Percentiles rank a stretch among this genome's conserved stretches.
These are phyloP conservation scores for Solanum chmielewskii DNA, from an alignment of 257 asterid species.

Conservation along the genomic window DNA sequence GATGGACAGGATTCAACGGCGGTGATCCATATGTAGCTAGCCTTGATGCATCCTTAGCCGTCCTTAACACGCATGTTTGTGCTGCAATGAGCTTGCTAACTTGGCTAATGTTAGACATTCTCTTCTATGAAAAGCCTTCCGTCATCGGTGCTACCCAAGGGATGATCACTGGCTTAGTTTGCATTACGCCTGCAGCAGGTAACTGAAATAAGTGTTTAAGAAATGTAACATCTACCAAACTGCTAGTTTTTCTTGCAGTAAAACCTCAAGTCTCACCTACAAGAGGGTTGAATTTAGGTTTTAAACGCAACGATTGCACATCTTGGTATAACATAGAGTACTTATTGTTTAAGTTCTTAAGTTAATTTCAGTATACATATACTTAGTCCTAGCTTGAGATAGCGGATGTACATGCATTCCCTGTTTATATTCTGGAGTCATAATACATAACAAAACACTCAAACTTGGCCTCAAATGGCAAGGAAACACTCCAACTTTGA, in stretches of 20 bases:
- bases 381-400: neutral
- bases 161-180: slow-evolving; percentile 79
- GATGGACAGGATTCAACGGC: slow-evolving; percentile 88
- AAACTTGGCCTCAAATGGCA: neutral
- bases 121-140: slow-evolving; percentile 62
- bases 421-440: neutral
- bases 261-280: neutral
- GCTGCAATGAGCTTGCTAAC: slow-evolving; percentile 71
- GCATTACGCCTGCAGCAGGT: slow-evolving; percentile 92
- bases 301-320: neutral
- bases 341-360: neutral
- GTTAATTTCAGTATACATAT: neutral
- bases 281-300: neutral
- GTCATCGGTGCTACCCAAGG: slow-evolving; percentile 84
- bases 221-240: neutral
- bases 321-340: neutral
- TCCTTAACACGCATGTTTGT: slow-evolving; percentile 59
- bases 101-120: slow-evolving; percentile 57
- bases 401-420: neutral
- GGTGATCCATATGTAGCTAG: slow-evolving; percentile 66
- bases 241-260: neutral
- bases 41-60: slow-evolving; percentile 65
- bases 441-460: neutral
- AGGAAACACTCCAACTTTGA: neutral
- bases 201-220: neutral